These are phyloP conservation scores for Trypanosoma mega DNA, from an alignment of 208 protist genomes.

Conservation along the genomic window DNA sequence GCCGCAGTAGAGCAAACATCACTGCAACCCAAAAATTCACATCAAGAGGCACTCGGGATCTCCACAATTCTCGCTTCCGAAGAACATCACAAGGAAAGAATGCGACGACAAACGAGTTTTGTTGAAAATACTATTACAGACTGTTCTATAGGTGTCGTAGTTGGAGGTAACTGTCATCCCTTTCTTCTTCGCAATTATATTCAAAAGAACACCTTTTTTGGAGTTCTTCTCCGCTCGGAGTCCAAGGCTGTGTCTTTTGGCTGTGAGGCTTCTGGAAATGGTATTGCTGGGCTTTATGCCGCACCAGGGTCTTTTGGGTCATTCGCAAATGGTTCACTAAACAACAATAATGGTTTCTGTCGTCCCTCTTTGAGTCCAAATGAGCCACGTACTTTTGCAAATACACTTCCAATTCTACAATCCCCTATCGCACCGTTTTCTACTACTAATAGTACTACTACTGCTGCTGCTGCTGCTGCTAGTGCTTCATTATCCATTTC, in stretches of 20 bases:
- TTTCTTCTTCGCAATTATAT: conserved; percentile 74
- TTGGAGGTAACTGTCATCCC: conserved; percentile 68
- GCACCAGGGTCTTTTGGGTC: conserved; percentile 64
- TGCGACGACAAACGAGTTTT: conserved; percentile 69
- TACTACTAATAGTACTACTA: too few relatives aligned
- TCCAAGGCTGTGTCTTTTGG: conserved; percentile 55
- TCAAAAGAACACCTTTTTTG: conserved; percentile 77
- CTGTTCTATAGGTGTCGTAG: conserved; percentile 71
- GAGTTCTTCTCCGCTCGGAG: conserved; percentile 70
- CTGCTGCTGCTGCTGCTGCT: too few relatives aligned
- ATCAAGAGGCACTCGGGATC: conserved; percentile 45
- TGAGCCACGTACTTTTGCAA: conserved; percentile 49
- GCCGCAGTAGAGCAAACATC: neutral
- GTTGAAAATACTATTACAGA: conserved; percentile 68
- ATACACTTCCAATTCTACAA: conserved; percentile 17
- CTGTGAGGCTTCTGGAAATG: conserved; percentile 68
- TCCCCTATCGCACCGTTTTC: neutral
- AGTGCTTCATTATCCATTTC: neutral
- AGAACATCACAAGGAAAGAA: conserved; percentile 48
- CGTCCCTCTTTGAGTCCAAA: conserved; percentile 38
- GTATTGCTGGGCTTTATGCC: conserved; percentile 72
- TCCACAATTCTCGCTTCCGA: conserved; percentile 40
- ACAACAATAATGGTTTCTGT: conserved; percentile 72
- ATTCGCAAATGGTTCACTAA: conserved; percentile 42
- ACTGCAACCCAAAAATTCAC: neutral